phyloP scores from a whole-genome alignment of 2,329 filamentous ascomycete genomes.

The Penicillium hordei region DNA sequence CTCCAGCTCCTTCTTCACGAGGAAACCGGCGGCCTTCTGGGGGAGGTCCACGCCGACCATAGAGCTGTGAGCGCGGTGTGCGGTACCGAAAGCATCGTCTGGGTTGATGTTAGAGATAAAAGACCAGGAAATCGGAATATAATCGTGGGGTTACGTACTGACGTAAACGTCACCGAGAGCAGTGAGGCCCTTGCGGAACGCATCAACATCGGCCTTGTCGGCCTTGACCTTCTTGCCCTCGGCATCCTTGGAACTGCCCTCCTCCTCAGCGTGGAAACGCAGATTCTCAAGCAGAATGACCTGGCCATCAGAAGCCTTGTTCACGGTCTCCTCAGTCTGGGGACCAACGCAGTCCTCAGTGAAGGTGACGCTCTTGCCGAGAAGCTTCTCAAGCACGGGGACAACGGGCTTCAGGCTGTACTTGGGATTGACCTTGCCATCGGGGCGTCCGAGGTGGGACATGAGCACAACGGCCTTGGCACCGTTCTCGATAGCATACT shows the following conservation, averaged over 20 bases:
- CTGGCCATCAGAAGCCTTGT: conserved; percentile 75
- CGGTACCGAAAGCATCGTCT: conserved; percentile 98
- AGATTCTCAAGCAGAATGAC: conserved; percentile 95
- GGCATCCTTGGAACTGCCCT: conserved; percentile 90
- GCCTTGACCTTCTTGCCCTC: conserved; percentile 98
- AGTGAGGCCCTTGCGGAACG: conserved; percentile 94
- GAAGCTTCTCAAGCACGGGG: conserved; percentile 84
- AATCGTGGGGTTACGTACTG: conserved; percentile 62
- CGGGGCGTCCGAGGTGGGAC: conserved; percentile 96
- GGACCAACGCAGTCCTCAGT: conserved; percentile 86
- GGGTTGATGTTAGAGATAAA: neutral
- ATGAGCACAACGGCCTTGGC: conserved; percentile 94
- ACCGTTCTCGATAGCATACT: conserved; percentile 84
- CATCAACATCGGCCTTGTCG: conserved; percentile 85
- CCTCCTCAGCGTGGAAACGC: conserved; percentile 97
- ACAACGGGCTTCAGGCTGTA: conserved; percentile 94
- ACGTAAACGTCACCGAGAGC: conserved; percentile 93
- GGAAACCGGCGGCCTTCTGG: conserved; percentile 95
- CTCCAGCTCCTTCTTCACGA: conserved; percentile 99
- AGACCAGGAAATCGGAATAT: neutral
- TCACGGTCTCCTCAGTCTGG: conserved; percentile 86
- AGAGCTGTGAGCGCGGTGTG: conserved; percentile 96
- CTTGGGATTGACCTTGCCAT: conserved; percentile 85
- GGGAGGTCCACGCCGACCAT: conserved; percentile 97
- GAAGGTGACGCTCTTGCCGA: conserved; percentile 81